A percentile compares a stretch with the other conserved stretches of the same genome.
Conservation (phyloP, 1,284 basidiomycete genomes). For the Ceratobasidium sp. region DNA sequence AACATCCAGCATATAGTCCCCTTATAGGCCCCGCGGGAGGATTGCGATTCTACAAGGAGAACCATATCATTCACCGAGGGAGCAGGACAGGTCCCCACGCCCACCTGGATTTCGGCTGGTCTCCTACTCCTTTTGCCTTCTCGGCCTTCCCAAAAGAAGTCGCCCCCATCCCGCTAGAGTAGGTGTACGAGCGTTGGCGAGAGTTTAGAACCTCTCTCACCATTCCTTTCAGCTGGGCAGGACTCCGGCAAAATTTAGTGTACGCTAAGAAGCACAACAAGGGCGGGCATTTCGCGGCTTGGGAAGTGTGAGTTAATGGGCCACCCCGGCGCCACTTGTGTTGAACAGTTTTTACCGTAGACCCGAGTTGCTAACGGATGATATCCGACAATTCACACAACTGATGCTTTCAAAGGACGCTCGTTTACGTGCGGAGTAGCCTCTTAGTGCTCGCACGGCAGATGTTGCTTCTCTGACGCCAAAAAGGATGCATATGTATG, state of each 20-base stretch:
- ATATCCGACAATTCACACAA: slow-evolving; percentile 48
- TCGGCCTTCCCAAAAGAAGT: slow-evolving; percentile 47
- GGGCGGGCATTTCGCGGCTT: slow-evolving; percentile 51
- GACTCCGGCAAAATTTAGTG: slow-evolving; percentile 48
- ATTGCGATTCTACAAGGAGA: slow-evolving; percentile 50
- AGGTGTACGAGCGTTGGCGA: slow-evolving; percentile 2
- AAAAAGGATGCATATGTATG: neutral
- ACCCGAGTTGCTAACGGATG: slow-evolving; percentile 45
- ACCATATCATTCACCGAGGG: slow-evolving; percentile 14
- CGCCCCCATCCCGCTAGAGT: slow-evolving; percentile 48
- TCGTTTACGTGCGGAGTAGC: slow-evolving; percentile 4
- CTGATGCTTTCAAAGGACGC: slow-evolving; percentile 31
- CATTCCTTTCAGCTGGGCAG: slow-evolving; percentile 40
- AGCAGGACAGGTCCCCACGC: slow-evolving; percentile 24
- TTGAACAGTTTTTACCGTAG: slow-evolving; percentile 20
- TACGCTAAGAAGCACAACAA: slow-evolving; percentile 47
- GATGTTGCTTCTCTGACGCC: neutral
- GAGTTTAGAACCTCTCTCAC: neutral
- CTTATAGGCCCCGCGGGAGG: slow-evolving; percentile 30
- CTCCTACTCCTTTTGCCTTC: slow-evolving; percentile 47
- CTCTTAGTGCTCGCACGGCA: neutral
- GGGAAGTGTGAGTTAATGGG: slow-evolving; percentile 47
- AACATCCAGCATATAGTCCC: neutral
- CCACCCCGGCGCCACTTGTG: neutral
- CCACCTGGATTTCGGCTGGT: slow-evolving; percentile 43